phyloP scores from a whole-genome alignment of 2,329 filamentous ascomycete species.

The Penicillium sp. region DNA sequence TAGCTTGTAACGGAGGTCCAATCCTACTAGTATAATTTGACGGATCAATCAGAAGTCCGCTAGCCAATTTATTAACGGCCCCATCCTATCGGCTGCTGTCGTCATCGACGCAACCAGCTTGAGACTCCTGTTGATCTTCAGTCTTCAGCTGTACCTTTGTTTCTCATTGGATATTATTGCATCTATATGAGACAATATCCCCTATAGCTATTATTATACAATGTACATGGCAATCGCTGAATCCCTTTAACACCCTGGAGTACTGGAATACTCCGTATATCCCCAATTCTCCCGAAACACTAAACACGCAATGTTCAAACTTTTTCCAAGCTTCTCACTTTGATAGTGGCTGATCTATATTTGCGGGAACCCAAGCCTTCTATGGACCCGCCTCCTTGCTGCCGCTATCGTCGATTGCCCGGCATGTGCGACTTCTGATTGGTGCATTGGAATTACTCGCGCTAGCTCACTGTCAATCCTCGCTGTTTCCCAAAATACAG shows the following conservation, averaged over 20 bases:
- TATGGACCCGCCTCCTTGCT: slow-evolving; percentile 20
- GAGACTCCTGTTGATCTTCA: slow-evolving; percentile 14
- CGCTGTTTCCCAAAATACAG: slow-evolving; percentile 3
- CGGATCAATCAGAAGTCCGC: neutral
- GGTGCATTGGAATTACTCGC: slow-evolving; percentile 21
- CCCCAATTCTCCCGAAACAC: neutral
- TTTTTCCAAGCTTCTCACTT: slow-evolving; percentile 8
- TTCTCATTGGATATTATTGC: neutral
- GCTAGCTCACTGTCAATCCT: slow-evolving; percentile 15
- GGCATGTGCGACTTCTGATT: slow-evolving; percentile 22
- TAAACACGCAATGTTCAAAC: neutral
- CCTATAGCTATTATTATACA: neutral
- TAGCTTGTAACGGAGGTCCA: neutral
- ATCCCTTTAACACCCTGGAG: neutral
- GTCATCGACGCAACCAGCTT: slow-evolving; percentile 15
- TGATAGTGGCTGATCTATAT: slow-evolving; percentile 27
- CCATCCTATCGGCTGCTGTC: slow-evolving; percentile 13
- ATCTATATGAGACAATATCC: neutral
- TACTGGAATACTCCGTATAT: neutral
- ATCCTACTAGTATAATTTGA: neutral
- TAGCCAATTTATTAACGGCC: slow-evolving; percentile 6
- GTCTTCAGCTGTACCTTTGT: neutral
- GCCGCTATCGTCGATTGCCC: slow-evolving; percentile 22
- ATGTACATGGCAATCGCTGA: neutral
- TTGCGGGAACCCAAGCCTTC: slow-evolving; percentile 25